These are phyloP conservation scores for Mycena maculata DNA, from an alignment of 768 basidiomycete genomes.

Conservation along the genomic window DNA sequence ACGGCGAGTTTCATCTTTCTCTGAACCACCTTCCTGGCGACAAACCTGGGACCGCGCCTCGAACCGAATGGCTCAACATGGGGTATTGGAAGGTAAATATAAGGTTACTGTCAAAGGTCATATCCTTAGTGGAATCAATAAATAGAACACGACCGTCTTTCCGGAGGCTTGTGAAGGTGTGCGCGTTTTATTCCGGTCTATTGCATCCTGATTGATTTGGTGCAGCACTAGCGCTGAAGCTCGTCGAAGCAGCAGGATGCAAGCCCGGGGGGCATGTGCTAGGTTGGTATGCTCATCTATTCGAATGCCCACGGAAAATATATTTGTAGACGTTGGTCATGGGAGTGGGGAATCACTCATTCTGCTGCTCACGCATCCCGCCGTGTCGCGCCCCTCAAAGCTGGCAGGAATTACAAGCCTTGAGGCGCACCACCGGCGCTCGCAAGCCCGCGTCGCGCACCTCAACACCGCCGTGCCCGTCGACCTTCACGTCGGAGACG, in stretches of 20 bases:
- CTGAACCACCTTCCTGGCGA: constrained; percentile 57
- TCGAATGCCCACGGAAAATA: constrained; percentile 6
- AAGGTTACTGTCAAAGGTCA: not conserved
- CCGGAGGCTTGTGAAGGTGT: constrained; percentile 72
- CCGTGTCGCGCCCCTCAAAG: constrained; percentile 57
- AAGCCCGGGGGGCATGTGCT: constrained; percentile 60
- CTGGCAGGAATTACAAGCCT: constrained; percentile 72
- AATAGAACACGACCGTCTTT: constrained; percentile 61
- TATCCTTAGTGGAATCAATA: constrained; percentile 3
- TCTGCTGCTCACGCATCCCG: constrained; percentile 59
- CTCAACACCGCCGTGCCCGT: constrained; percentile 47
- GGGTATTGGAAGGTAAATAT: constrained; percentile 70
- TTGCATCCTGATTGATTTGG: constrained; percentile 34
- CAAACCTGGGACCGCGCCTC: constrained; percentile 39
- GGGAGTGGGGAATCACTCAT: constrained; percentile 77
- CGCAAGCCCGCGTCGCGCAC: constrained; percentile 53
- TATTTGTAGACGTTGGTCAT: constrained; percentile 69
- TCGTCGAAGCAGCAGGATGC: constrained; percentile 56
- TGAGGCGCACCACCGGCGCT: constrained; percentile 57
- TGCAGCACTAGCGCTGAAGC: constrained; percentile 62
- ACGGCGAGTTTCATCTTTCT: constrained; percentile 67
- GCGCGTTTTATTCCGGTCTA: not conserved
- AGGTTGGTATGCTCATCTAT: constrained; percentile 50
- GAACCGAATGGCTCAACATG: constrained; percentile 80
- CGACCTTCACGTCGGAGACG: constrained; percentile 61